Percentiles rank a stretch among this genome's conserved stretches.
phyloP scores from a whole-genome alignment of 345 rosid genomes.

The Gynandropsis gynandra region DNA sequence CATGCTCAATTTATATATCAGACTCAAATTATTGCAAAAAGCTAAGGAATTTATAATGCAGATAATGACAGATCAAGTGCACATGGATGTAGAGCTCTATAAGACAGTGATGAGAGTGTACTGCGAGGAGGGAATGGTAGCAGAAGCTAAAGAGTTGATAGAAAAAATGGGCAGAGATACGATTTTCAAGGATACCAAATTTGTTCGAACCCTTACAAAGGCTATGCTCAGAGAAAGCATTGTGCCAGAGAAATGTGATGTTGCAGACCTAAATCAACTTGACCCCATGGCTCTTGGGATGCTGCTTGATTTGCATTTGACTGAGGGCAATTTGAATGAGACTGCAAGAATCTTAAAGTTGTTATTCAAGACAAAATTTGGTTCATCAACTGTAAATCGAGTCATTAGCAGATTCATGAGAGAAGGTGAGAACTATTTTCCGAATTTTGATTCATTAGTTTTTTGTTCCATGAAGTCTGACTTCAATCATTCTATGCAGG shows the following conservation, averaged over 20 bases:
- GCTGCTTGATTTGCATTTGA: slow-evolving; percentile 44
- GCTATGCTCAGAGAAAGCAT: slow-evolving; percentile 26
- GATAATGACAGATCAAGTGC: slow-evolving; percentile 42
- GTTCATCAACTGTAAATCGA: slow-evolving; percentile 44
- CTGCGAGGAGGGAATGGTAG: slow-evolving; percentile 59
- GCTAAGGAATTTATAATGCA: slow-evolving; percentile 50
- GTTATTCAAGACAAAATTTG: slow-evolving; percentile 42
- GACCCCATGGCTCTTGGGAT: slow-evolving; percentile 49
- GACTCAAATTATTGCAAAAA: slow-evolving; percentile 42
- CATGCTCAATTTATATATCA: slow-evolving; percentile 58
- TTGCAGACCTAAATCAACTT: slow-evolving; percentile 25
- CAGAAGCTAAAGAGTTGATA: slow-evolving; percentile 39
- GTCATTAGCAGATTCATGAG: slow-evolving; percentile 39
- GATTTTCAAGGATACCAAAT: slow-evolving; percentile 36
- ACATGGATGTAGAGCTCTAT: slow-evolving; percentile 52
- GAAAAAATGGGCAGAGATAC: slow-evolving; percentile 40
- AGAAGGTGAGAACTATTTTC: slow-evolving; percentile 38
- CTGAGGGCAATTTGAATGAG: slow-evolving; percentile 29
- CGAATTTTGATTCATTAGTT: background rate
- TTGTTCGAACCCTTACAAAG: slow-evolving; percentile 47
- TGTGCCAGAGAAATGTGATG: slow-evolving; percentile 21
- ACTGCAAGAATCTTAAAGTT: slow-evolving; percentile 38
- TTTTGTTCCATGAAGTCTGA: slow-evolving; percentile 11
- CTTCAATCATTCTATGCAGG: slow-evolving; percentile 33
- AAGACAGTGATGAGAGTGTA: slow-evolving; percentile 45